phyloP scores from a whole-genome alignment of 2,329 filamentous ascomycete species.

The Aspergillus quadrilineatus region DNA sequence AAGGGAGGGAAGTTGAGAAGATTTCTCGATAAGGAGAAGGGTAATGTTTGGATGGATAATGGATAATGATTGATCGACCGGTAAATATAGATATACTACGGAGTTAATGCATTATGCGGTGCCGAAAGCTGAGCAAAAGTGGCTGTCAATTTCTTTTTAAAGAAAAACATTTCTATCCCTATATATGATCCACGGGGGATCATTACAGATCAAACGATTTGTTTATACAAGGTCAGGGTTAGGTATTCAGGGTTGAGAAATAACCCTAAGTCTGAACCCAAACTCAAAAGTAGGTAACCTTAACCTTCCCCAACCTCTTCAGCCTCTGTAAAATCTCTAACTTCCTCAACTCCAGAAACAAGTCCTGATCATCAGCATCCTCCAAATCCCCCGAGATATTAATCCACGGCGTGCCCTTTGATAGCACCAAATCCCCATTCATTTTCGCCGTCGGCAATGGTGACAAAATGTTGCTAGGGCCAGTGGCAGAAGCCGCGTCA shows the following conservation, averaged over 20 bases:
- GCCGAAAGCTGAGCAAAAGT: too few species aligned
- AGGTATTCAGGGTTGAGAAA: too few species aligned
- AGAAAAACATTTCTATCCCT: too few species aligned
- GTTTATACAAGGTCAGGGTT: too few species aligned
- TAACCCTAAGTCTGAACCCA: background rate
- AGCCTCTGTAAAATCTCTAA: slow-evolving; percentile 37
- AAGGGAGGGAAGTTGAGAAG: slow-evolving; percentile 8
- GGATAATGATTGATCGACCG: background rate
- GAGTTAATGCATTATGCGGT: too few species aligned
- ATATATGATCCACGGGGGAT: too few species aligned
- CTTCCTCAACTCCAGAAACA: slow-evolving; percentile 35
- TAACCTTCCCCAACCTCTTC: slow-evolving; percentile 31
- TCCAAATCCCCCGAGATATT: slow-evolving; percentile 31
- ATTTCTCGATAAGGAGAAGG: background rate
- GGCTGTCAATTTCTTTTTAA: too few species aligned
- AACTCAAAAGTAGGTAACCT: slow-evolving; percentile 17
- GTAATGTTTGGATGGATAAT: background rate
- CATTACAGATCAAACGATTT: too few species aligned
- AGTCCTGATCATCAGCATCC: slow-evolving; percentile 37
- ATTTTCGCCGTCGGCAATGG: slow-evolving; percentile 8
- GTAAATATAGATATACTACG: too few species aligned
- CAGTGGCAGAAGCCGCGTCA: slow-evolving; percentile 1
- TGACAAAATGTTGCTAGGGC: background rate
- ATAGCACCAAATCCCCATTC: slow-evolving; percentile 19
- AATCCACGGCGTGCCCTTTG: slow-evolving; percentile 18